A percentile compares a stretch with the other conserved stretches of the same genome.
These are phyloP conservation scores for Fonsecaea erecta DNA, from an alignment of 2,329 filamentous ascomycete species.

Conservation along the genomic window DNA sequence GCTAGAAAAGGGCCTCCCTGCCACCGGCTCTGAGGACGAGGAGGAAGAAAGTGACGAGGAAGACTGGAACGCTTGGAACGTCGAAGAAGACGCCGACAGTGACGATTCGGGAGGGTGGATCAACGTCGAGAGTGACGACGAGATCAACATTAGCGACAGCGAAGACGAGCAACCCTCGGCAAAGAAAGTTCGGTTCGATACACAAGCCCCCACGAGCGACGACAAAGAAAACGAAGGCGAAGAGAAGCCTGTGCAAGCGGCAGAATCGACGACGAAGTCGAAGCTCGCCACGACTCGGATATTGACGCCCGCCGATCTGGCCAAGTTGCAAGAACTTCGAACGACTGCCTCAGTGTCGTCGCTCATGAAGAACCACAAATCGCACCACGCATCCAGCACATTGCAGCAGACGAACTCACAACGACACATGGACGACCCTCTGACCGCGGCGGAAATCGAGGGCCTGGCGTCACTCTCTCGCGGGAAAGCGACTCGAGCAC, in stretches of 20 bases:
- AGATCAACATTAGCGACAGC: constrained; percentile 72
- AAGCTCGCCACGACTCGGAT: constrained; percentile 91
- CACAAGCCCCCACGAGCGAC: constrained; percentile 38
- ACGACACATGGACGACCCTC: constrained; percentile 80
- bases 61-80: constrained; percentile 63
- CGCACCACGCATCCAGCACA: constrained; percentile 52
- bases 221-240: constrained; percentile 44
- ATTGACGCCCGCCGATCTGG: constrained; percentile 92
- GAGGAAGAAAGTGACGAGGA: constrained; percentile 65
- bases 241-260: neutral
- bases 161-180: constrained; percentile 71
- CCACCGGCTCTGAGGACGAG: constrained; percentile 65
- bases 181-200: constrained; percentile 66
- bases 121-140: constrained; percentile 80
- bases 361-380: constrained; percentile 47
- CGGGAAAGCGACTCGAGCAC: constrained; percentile 85
- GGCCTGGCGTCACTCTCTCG: constrained; percentile 72
- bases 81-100: constrained; percentile 63
- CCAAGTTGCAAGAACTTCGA: constrained; percentile 88
- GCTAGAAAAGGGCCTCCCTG: constrained; percentile 68
- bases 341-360: constrained; percentile 73
- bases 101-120: constrained; percentile 90
- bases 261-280: constrained; percentile 47
- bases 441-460: constrained; percentile 91
- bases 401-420: constrained; percentile 51